Conservation (phyloP, 1,284 basidiomycete species). For the Salmacisia buchloeana region DNA sequence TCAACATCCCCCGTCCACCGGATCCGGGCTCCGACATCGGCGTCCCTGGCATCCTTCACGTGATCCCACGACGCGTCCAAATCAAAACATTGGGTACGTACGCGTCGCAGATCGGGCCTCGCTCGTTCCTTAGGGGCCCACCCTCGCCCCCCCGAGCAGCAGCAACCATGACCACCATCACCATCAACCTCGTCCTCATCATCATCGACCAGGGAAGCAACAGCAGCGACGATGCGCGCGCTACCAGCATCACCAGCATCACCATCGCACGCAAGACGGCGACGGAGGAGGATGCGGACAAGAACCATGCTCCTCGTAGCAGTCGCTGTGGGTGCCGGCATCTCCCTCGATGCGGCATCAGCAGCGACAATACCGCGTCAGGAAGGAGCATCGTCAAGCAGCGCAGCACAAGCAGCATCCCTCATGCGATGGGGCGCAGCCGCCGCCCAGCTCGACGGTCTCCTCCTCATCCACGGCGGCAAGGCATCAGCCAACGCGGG, state of each 20-base stretch:
- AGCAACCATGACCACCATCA: not conserved
- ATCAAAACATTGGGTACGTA: not conserved
- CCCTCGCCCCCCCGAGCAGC: no score
- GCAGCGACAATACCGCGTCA: not conserved
- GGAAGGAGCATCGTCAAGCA: not conserved
- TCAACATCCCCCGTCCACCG: no score
- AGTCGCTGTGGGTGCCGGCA: no score
- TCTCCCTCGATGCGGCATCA: not conserved
- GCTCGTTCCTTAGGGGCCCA: no score
- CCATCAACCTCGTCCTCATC: not conserved
- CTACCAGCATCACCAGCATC: not conserved
- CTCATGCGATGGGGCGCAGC: conserved; percentile 37
- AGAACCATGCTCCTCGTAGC: no score
- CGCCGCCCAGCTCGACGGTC: conserved; percentile 25
- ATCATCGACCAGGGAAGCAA: not conserved
- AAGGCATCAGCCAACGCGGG: conserved; percentile 30
- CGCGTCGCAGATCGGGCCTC: no score
- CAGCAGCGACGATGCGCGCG: not conserved
- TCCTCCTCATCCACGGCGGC: conserved; percentile 39
- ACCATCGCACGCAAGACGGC: not conserved
- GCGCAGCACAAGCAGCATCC: not conserved
- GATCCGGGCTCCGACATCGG: no score
- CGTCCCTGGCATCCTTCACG: no score
- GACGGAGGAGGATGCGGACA: not conserved
- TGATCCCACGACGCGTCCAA: no score